Percentiles rank a stretch among this genome's conserved stretches.
phyloP scores from a whole-genome alignment of 257 asterid species.

The Salvia splendens region DNA sequence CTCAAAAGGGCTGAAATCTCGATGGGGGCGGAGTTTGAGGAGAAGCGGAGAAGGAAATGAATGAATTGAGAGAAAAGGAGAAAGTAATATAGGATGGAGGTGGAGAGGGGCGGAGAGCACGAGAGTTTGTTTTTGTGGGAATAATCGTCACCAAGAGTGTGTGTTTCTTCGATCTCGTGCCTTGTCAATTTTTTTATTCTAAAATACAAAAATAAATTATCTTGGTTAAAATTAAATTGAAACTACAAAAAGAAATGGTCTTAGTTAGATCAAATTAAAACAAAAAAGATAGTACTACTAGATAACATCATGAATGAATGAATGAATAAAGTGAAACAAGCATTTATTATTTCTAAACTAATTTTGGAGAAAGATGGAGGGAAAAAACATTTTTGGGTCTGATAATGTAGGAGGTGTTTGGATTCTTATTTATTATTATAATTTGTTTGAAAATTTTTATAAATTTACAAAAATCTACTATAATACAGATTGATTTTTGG shows the following conservation, averaged over 20 bases:
- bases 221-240: too few relatives aligned
- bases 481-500: too few relatives aligned
- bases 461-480: too few relatives aligned
- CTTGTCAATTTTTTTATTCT: conserved; percentile 1
- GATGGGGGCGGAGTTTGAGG: conserved; percentile 13
- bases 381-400: neutral
- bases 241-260: too few relatives aligned
- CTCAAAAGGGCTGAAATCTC: neutral
- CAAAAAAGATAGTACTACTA: too few relatives aligned
- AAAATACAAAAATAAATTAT: too few relatives aligned
- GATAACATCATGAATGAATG: too few relatives aligned
- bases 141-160: conserved; percentile 48
- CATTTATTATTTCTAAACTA: neutral
- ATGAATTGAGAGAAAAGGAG: conserved; percentile 10
- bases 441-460: too few relatives aligned
- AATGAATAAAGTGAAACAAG: too few relatives aligned
- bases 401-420: too few relatives aligned
- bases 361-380: neutral
- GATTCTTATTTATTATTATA: too few relatives aligned
- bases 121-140: conserved; percentile 45
- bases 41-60: neutral
- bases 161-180: conserved; percentile 25
- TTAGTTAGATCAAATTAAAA: too few relatives aligned
- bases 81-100: conserved; percentile 25
- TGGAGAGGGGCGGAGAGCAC: conserved; percentile 54